Evolutionary conservation across 78 protist species (phyloP), one percentile per base, ranked within the genome.

Genomic region (Speleostelium caveatum): DNA sequence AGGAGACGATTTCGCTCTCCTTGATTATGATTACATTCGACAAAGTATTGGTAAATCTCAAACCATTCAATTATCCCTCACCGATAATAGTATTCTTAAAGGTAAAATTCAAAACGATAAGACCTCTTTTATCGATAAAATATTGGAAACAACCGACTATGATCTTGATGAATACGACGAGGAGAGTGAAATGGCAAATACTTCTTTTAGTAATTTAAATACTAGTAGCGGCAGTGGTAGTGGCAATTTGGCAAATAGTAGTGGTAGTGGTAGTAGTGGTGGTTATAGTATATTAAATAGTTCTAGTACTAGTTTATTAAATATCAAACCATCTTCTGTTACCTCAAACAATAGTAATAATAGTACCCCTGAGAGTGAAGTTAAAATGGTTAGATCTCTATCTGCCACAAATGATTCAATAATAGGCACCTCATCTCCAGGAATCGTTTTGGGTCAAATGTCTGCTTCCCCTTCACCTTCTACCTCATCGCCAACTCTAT

Each of bases 41-140:
- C 79, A 69, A 38, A 69, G 91, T 69, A 63, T 83, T 32, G 66
- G 91, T 33, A 83, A 83, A 33, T 36, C 39, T 22, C 91, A 83
- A 32, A 19, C 5, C 0, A 60, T 83, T 5, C 73, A 67, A 39
- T 33, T 83, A 53, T 65, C 91, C 22, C n/a, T 83, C 0, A 71
- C 49, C 0, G 39, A 69, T 22, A 71, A 71, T 45, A 17, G 49
- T 5, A 83, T 69, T 12, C 60, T 83, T 12, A 22, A 42, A 4
- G 36, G 28, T 22, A 12, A 38, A 10, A 38, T 21, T 10, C 79
- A 56, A 0, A 42, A 39, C 19, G 53, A 67, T 12, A 53, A 74
- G 7, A 56, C 59, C 1, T 83, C 91, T 1, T 83, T 83, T 26
- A 83, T 83, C 30, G 91, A 83, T 33, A 83, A 83, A 42, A 73